Conservation (phyloP, 2,329 filamentous ascomycete species). For the Xylariaceae sp. region DNA sequence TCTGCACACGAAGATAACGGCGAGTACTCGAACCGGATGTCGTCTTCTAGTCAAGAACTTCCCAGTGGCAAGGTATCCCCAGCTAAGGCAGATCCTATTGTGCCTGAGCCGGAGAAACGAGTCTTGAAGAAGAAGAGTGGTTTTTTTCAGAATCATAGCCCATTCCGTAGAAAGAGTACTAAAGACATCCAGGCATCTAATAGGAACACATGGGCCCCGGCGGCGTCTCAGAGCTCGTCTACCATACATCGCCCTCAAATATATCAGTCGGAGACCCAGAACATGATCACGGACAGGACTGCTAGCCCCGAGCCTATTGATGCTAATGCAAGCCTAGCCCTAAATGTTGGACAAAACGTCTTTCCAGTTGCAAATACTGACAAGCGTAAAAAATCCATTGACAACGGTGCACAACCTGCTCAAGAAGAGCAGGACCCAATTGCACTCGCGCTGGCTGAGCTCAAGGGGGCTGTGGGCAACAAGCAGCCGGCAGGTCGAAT, state of each 20-base stretch:
- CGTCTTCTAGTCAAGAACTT: slow-evolving; percentile 84
- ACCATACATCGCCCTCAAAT: slow-evolving; percentile 47
- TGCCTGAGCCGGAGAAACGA: slow-evolving; percentile 65
- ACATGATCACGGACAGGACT: slow-evolving; percentile 50
- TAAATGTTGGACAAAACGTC: slow-evolving; percentile 95
- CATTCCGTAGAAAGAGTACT: slow-evolving; percentile 90
- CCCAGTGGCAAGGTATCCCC: slow-evolving; percentile 72
- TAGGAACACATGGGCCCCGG: slow-evolving; percentile 65
- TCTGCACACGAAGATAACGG: slow-evolving; percentile 88
- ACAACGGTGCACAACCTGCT: slow-evolving; percentile 43
- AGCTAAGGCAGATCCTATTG: slow-evolving; percentile 43
- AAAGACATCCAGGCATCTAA: slow-evolving; percentile 64
- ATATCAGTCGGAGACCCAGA: slow-evolving; percentile 48
- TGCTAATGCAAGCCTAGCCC: slow-evolving; percentile 86
- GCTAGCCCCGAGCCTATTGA: slow-evolving; percentile 85
- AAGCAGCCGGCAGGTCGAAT: slow-evolving; percentile 85
- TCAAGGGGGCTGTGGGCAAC: slow-evolving; percentile 77
- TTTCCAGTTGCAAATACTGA: slow-evolving; percentile 89
- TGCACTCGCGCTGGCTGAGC: slow-evolving; percentile 86
- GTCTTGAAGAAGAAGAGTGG: slow-evolving; percentile 76
- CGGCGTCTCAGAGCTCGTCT: slow-evolving; percentile 26
- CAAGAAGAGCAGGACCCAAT: slow-evolving; percentile 83
- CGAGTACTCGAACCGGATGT: slow-evolving; percentile 88
- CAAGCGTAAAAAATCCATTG: slow-evolving; percentile 54
- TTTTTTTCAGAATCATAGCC: slow-evolving; percentile 92